Evolutionary conservation across 768 basidiomycete genomes (phyloP), one percentile per base, ranked within the genome.

Genomic region (Calocera cornea): DNA sequence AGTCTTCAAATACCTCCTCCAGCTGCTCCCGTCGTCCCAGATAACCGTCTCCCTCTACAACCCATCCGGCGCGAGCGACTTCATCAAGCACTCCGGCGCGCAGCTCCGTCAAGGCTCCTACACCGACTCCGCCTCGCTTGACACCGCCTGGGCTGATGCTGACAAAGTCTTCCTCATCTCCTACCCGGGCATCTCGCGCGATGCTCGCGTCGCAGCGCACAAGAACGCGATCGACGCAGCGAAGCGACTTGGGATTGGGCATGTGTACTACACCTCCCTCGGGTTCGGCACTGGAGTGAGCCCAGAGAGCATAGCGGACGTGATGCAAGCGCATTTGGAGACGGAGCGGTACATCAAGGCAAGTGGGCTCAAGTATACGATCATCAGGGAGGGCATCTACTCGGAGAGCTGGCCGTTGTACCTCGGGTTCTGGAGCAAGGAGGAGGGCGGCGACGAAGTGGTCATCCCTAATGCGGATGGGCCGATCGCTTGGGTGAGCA

Each of bases 231-330:
- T 79, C 72, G 76, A 77, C 47, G 77, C 78, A 17, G 77, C 77
- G 16, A 74, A 74, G 65, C 70, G 71, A 10, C 69, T 67, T 2
- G 75, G 76, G 0, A 69, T 79, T 68, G 71, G 73, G 68, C 77
- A 74, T 65, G 65, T 79, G 67, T 77, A 73, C 70, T 79, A 79
- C 66, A 79, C 78, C 34, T 74, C 73, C 41, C 76, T 78, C 64
- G 74, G 72, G 47, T 77, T 76, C 68, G 75, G 71, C 31, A 66
- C 65, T 49, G 75, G 41, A 2, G 34, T 69, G 7, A 27, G 41
- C 10, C 19, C 64, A 12, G 60, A 72, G 41, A 76, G 74, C 64
- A 66, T 69, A 27, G 74, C 77, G 12, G 73, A 67, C 27, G 75
- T 77, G 33, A 75, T 75, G 73, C 73, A 72, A 65, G 75, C 76